phyloP scores from a whole-genome alignment of 2,329 filamentous ascomycete species.

The Colletotrichum salicis region DNA sequence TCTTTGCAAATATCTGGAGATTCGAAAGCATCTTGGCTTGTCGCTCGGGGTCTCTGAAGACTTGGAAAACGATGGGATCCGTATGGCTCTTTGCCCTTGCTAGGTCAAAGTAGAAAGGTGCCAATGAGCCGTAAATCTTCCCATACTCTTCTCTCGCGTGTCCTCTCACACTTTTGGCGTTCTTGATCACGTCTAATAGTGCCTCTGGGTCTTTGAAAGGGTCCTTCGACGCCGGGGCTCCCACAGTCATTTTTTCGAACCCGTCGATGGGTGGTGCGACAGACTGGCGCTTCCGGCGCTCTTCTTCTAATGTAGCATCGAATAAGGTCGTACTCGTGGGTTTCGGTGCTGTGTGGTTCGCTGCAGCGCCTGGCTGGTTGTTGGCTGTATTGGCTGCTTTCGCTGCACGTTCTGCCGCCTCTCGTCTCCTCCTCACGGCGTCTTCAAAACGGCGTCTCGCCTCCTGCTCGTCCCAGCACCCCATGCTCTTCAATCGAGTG shows the following conservation, averaged over 20 bases:
- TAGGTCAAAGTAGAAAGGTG: conserved; percentile 89
- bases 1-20: conserved; percentile 79
- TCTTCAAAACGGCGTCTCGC: conserved; percentile 85
- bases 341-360: conserved; percentile 38
- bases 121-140: conserved; percentile 87
- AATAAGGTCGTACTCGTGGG: conserved; percentile 71
- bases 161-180: conserved; percentile 82
- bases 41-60: conserved; percentile 86
- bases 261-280: conserved; percentile 64
- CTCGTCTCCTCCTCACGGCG: conserved; percentile 68
- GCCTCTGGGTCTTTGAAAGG: conserved; percentile 69
- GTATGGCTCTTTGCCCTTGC: conserved; percentile 76
- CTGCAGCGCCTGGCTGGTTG: conserved; percentile 35
- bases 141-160: conserved; percentile 90
- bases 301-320: conserved; percentile 76
- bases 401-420: conserved; percentile 55
- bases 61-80: conserved; percentile 85
- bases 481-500: conserved; percentile 84
- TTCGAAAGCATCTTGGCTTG: conserved; percentile 92
- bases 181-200: conserved; percentile 75
- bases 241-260: conserved; percentile 80
- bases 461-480: conserved; percentile 90
- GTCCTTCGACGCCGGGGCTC: conserved; percentile 52
- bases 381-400: conserved; percentile 40
- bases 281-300: conserved; percentile 58